phyloP scores from a whole-genome alignment of 2,329 filamentous ascomycete species.

The Trichoderma citrinoviride region DNA sequence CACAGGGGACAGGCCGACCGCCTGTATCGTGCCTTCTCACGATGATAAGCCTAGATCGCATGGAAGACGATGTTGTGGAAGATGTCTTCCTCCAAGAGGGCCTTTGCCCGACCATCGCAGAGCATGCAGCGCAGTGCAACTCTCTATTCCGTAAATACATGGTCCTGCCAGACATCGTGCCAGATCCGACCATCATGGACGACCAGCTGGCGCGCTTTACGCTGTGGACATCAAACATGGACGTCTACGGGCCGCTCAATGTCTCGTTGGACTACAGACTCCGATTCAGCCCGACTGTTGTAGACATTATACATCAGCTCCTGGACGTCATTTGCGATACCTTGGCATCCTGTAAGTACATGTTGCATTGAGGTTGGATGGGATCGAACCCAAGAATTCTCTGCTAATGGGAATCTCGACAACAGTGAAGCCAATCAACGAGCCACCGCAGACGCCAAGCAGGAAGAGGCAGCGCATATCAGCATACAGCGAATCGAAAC shows the following conservation, averaged over 20 bases:
- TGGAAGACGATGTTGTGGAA: slow-evolving; percentile 4
- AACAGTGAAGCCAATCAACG: slow-evolving; percentile 11
- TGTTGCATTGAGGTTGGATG: not conserved
- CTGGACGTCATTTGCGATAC: slow-evolving; percentile 5
- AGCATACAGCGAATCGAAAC: not conserved
- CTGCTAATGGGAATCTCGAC: not conserved
- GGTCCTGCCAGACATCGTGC: not conserved
- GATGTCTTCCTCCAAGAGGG: slow-evolving; percentile 16
- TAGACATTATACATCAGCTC: slow-evolving; percentile 3
- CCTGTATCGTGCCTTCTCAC: not conserved
- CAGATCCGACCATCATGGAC: not conserved
- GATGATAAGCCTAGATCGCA: not conserved
- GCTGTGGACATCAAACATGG: slow-evolving; percentile 6
- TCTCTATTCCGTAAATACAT: slow-evolving; percentile 1
- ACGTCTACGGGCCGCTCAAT: slow-evolving; percentile 8
- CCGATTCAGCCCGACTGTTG: slow-evolving; percentile 6
- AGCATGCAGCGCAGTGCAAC: slow-evolving; percentile 1
- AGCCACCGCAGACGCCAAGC: not conserved
- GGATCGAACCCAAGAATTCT: not conserved
- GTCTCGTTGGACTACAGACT: slow-evolving; percentile 11
- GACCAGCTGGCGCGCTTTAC: slow-evolving; percentile 16
- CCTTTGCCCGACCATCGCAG: slow-evolving; percentile 2
- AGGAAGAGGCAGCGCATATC: not conserved
- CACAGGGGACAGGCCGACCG: not conserved
- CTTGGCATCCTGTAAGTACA: not conserved